A percentile compares a stretch with the other conserved stretches of the same genome.
These are phyloP conservation scores for Monosporascus ibericus DNA, from an alignment of 2,329 filamentous ascomycete species.

Conservation along the genomic window DNA sequence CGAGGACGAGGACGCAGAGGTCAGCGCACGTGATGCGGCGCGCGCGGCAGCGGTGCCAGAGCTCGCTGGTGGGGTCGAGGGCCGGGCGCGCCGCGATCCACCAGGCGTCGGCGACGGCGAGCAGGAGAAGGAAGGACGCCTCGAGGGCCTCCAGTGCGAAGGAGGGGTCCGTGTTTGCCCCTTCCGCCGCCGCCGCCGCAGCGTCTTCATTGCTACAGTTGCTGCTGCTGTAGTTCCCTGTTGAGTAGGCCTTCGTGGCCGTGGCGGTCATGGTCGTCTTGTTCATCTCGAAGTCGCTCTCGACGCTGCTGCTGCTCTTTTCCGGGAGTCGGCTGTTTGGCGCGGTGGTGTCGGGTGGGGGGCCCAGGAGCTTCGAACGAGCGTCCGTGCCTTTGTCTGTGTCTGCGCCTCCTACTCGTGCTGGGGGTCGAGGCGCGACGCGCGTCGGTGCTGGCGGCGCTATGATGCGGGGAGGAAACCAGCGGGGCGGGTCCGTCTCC, in stretches of 20 bases:
- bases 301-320: background rate
- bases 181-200: background rate
- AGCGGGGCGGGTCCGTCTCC: background rate
- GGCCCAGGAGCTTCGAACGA: background rate
- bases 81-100: slow-evolving; percentile 18
- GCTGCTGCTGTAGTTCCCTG: background rate
- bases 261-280: background rate
- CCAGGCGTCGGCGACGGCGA: slow-evolving; percentile 16
- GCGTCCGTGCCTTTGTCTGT: background rate
- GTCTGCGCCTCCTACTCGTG: too few species aligned
- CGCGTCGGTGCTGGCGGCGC: too few species aligned
- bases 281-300: background rate
- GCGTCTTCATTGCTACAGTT: background rate
- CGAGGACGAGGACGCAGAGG: too few species aligned
- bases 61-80: slow-evolving; percentile 18
- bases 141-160: background rate
- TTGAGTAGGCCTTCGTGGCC: background rate
- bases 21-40: background rate
- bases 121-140: background rate
- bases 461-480: too few species aligned
- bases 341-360: background rate
- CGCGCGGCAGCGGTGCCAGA: slow-evolving; percentile 15
- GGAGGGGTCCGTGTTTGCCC: background rate
- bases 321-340: background rate
- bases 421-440: too few species aligned